Base-by-base conservation (phyloP, 352 stramenopile species). In the Peronospora farinosa region DNA sequence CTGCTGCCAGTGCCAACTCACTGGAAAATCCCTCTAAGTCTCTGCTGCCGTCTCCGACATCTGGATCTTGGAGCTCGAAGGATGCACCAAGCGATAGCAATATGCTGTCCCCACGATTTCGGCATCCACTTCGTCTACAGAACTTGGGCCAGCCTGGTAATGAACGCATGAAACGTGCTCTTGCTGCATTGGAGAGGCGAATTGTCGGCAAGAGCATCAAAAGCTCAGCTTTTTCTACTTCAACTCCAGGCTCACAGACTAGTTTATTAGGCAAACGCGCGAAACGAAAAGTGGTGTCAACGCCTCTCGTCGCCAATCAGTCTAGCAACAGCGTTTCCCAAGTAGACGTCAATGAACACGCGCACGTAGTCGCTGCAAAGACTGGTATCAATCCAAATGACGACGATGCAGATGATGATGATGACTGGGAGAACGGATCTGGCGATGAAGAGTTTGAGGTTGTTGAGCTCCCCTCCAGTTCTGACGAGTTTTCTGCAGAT, bases 381-480 rank as follows among this genome's bases (percentile, higher is more conserved):
- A 40, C 25, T 13, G 37, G 32, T 25, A 51, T 40, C 12, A 48
- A 51, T 47, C 40, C 12, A 35, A 27, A 64, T 55, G 40, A 57
- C 45, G 57, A 61, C 21, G 47, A 59, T 17, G 47, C 60, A 35
- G 32, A 64, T 55, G 40, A 57, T 45, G 57, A n/a, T n/a, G n/a
- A 61, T 23, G 47, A 59, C 15, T 73, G 65, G 65, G 53, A 59
- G 33, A 44, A 69, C 41, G 60, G 35, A 37, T 73, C 60, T 3
- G 54, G 50, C 25, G 63, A 80, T 51, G 78, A 83, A 10, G 67
- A 67, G 11, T 92, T 86, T 57, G 81, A 92, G 67, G 72, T 78
- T 30, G 76, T 89, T 16, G 81, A 88, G 27, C 59, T 92, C 1
- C 65, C 66, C 2, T 72, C 65, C 11, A 86, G 74, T 51, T 82